Percentiles rank a stretch among this genome's conserved stretches.
Evolutionary conservation across 768 basidiomycete species (phyloP).

Genomic region (Boletus vinaceobasis): DNA sequence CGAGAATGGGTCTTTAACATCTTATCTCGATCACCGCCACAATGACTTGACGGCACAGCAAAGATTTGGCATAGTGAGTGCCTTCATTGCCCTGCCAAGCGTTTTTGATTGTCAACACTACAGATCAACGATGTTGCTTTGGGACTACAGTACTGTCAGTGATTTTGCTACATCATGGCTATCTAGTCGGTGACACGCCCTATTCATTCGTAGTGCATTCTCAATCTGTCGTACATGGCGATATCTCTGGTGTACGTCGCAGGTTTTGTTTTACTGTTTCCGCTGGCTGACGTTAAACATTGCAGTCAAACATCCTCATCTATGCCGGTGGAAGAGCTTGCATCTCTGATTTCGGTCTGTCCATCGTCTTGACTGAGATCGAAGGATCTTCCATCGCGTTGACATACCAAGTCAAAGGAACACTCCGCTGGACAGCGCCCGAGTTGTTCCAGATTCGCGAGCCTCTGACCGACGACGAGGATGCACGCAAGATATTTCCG

Average conservation of each 20-base stretch:
- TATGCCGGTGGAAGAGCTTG: conserved; percentile 39
- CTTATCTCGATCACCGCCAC: conserved; percentile 18
- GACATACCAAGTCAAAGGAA: conserved; percentile 31
- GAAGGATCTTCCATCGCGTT: conserved; percentile 32
- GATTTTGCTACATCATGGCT: background rate
- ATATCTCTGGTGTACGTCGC: conserved; percentile 27
- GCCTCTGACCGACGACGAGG: background rate
- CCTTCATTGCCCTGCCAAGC: background rate
- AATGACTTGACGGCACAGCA: conserved; percentile 9
- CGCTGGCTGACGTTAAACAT: background rate
- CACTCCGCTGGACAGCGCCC: conserved; percentile 49
- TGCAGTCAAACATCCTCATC: conserved; percentile 45
- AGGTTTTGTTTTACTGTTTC: background rate
- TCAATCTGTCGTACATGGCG: conserved; percentile 21
- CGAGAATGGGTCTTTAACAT: conserved; percentile 26
- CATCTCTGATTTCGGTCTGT: conserved; percentile 47
- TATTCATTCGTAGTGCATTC: conserved; percentile 19
- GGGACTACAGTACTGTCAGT: conserved; percentile 26
- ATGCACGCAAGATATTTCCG: conserved; percentile 2
- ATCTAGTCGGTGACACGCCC: background rate
- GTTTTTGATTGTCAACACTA: background rate
- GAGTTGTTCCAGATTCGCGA: conserved; percentile 29
- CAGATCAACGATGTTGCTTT: conserved; percentile 27
- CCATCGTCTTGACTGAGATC: conserved; percentile 36
- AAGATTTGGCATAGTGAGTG: conserved; percentile 17